phyloP scores from a whole-genome alignment of 2,329 filamentous ascomycete genomes.

The Rutstroemia sp. region DNA sequence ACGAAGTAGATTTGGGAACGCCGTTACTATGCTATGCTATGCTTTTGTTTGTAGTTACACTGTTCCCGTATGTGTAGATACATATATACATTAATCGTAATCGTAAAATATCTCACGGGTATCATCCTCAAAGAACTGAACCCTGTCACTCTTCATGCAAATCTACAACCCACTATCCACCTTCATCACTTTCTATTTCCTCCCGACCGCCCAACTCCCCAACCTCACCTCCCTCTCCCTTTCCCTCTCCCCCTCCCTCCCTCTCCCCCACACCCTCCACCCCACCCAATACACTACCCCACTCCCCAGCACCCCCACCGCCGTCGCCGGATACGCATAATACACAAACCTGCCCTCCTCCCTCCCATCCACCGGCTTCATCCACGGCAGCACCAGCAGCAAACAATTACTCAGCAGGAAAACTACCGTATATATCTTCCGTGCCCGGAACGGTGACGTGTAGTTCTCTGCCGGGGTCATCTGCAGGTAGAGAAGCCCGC shows the following conservation, averaged over 20 bases:
- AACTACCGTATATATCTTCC: conserved; percentile 24
- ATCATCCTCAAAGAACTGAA: too few species aligned
- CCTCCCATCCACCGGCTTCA: conserved; percentile 25
- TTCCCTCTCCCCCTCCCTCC: neutral
- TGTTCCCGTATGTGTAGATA: too few species aligned
- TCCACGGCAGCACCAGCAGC: conserved; percentile 32
- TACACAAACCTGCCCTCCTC: conserved; percentile 29
- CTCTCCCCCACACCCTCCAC: neutral
- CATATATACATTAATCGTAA: too few species aligned
- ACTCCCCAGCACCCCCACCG: conserved; percentile 29
- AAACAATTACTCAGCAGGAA: conserved; percentile 31
- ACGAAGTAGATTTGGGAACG: too few species aligned
- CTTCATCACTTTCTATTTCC: neutral
- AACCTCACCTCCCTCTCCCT: neutral
- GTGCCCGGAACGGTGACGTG: conserved; percentile 28
- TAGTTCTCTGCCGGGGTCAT: neutral
- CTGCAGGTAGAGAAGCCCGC: conserved; percentile 31
- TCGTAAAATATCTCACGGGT: too few species aligned
- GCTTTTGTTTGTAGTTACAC: too few species aligned
- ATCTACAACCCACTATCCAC: too few species aligned
- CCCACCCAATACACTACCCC: conserved; percentile 31
- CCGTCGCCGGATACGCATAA: conserved; percentile 28
- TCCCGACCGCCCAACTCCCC: neutral
- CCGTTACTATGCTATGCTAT: too few species aligned
- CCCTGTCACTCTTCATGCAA: too few species aligned